Percentiles rank a stretch among this genome's conserved stretches.
These are phyloP conservation scores for Malus domestica DNA, from an alignment of 306 rosid genomes.

Conservation along the genomic window ASM211411v1 NC_041803.1:9124001-9124500, in stretches of 20 bases:
- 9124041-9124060: constrained; percentile 79
- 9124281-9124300: constrained; percentile 58
- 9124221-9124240: constrained; percentile 85
- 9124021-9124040: constrained; percentile 81
- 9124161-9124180: constrained; percentile 88
- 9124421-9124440: constrained; percentile 46
- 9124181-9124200: constrained; percentile 75
- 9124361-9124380: constrained; percentile 33
- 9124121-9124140: constrained; percentile 91
- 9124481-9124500: constrained; percentile 27
- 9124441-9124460: constrained; percentile 44
- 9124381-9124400: constrained; percentile 38
- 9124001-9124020: constrained; percentile 60
- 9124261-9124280: constrained; percentile 73
- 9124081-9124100: constrained; percentile 80
- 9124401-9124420: constrained; percentile 41
- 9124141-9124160: constrained; percentile 93
- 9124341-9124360: constrained; percentile 60
- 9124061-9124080: constrained; percentile 70
- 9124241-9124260: constrained; percentile 81
- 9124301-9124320: constrained; percentile 66
- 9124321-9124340: constrained; percentile 71
- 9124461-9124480: constrained; percentile 29
- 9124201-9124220: constrained; percentile 72
- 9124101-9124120: constrained; percentile 85